These are phyloP conservation scores for Chlamydomonas reinhardtii DNA, from an alignment of 163 green algal species.

Conservation along the genomic window DNA sequence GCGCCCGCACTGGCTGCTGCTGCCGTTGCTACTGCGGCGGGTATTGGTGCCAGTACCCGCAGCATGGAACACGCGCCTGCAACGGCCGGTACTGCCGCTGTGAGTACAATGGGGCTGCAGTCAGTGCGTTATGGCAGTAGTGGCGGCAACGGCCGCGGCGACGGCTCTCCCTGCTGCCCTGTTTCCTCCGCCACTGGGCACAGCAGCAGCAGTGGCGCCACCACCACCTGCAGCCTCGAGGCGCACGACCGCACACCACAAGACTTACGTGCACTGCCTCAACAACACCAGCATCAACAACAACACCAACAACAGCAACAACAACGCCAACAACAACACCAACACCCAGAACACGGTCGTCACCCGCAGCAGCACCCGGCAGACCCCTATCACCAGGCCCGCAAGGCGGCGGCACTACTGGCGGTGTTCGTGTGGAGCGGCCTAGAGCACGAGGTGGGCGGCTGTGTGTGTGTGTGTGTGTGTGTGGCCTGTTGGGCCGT, in stretches of 20 bases:
- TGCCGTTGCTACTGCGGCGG: not conserved
- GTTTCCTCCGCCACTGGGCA: not conserved
- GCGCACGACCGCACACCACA: not conserved
- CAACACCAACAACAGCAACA: too few relatives aligned
- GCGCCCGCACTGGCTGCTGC: not conserved
- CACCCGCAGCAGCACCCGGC: too few relatives aligned
- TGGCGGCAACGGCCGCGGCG: not conserved
- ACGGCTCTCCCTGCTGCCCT: not conserved
- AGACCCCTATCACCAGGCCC: not conserved
- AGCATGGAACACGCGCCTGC: not conserved
- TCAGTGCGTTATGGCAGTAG: too few relatives aligned
- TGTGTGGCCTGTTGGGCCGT: too few relatives aligned
- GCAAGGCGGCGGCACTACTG: constrained; percentile 11
- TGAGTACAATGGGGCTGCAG: not conserved
- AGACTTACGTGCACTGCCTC: too few relatives aligned
- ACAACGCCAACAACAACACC: too few relatives aligned
- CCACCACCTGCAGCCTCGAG: not conserved
- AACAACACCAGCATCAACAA: not conserved
- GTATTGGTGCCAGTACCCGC: not conserved
- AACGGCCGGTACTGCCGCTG: too few relatives aligned
- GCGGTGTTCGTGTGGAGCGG: constrained; percentile 35
- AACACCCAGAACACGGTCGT: too few relatives aligned
- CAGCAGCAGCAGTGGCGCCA: not conserved
- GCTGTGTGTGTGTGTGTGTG: too few relatives aligned
- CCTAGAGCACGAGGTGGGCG: constrained; percentile 46